Percentiles rank a stretch among this genome's conserved stretches.
Evolutionary conservation across 2,329 filamentous ascomycete genomes (phyloP).

Genomic region (Dothideomycetes sp.): DNA sequence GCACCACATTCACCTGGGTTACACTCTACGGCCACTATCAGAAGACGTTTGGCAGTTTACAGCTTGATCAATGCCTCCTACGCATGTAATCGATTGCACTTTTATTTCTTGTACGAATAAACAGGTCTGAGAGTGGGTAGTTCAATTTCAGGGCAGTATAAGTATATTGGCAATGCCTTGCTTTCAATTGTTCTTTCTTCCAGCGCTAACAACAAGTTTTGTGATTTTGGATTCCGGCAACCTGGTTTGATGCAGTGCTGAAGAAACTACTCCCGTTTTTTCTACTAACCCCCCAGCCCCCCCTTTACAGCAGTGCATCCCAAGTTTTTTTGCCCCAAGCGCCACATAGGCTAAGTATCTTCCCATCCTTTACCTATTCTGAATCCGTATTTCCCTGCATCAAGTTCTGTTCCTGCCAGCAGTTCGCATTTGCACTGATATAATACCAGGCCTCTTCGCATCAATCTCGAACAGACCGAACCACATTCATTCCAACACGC

Average conservation of each 20-base stretch:
- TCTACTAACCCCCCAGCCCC: constrained; percentile 11
- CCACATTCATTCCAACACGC: constrained; percentile 6
- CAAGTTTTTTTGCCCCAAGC: constrained; percentile 6
- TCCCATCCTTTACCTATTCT: constrained; percentile 10
- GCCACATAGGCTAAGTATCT: constrained; percentile 13
- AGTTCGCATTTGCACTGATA: constrained; percentile 13
- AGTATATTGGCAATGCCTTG: constrained; percentile 7
- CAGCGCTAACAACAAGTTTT: constrained; percentile 9
- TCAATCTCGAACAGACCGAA: constrained; percentile 8
- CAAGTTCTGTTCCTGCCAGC: constrained; percentile 5
- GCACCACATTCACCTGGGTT: constrained; percentile 10
- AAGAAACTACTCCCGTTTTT: constrained; percentile 6
- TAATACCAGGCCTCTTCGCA: constrained; percentile 11
- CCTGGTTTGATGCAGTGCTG: constrained; percentile 12
- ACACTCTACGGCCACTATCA: constrained; percentile 11
- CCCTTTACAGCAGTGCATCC: constrained; percentile 11
- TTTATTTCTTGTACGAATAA: constrained; percentile 1
- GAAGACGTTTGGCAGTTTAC: constrained; percentile 11
- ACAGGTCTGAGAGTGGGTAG: background rate
- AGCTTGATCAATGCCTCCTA: constrained; percentile 10
- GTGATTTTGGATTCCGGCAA: constrained; percentile 10
- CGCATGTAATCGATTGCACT: constrained; percentile 1
- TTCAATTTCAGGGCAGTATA: constrained; percentile 5
- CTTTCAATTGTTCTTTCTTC: constrained; percentile 11
- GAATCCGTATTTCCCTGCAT: constrained; percentile 9